Conservation (phyloP, 164 flowering plant genomes). For the Nelumbo lutea region DNA sequence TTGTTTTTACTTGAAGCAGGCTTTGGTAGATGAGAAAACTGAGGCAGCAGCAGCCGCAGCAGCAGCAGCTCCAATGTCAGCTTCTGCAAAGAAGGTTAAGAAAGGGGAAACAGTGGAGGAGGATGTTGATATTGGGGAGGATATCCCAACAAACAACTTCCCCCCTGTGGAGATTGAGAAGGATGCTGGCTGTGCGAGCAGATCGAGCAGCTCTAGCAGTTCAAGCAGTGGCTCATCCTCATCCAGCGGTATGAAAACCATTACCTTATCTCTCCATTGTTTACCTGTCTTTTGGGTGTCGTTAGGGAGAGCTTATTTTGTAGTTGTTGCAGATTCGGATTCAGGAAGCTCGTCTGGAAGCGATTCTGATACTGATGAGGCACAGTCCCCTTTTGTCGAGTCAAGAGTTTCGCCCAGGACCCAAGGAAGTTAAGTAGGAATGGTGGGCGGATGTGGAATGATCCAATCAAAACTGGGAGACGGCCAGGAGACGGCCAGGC, state of each 20-base stretch:
- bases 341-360: constrained; percentile 88
- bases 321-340: constrained; percentile 64
- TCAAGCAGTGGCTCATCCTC: constrained; percentile 67
- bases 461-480: too few relatives aligned
- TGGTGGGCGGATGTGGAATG: background rate
- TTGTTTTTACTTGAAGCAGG: constrained; percentile 19
- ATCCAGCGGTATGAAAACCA: constrained; percentile 52
- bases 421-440: background rate
- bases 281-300: background rate
- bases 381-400: constrained; percentile 32
- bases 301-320: background rate
- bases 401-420: constrained; percentile 16
- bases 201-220: constrained; percentile 50
- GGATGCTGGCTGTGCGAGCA: constrained; percentile 36
- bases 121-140: constrained; percentile 42
- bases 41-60: constrained; percentile 10
- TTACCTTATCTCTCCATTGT: background rate
- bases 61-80: background rate
- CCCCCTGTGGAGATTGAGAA: constrained; percentile 78
- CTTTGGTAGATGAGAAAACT: constrained; percentile 16
- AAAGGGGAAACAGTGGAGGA: constrained; percentile 25
- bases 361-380: constrained; percentile 67
- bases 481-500: too few relatives aligned
- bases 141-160: constrained; percentile 26
- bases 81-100: constrained; percentile 10